These are phyloP conservation scores for thale cress (Arabidopsis thaliana) DNA, from an alignment of 345 rosid species.

Conservation along the genomic window TAIR10.1 NC_003070.9:10281001-10281500, in stretches of 20 bases:
- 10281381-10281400: background rate
- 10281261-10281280: background rate
- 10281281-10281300: constrained; percentile 5
- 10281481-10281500: background rate
- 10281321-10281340: constrained; percentile 10
- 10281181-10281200: constrained; percentile 6
- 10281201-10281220: background rate
- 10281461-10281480: background rate
- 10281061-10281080: constrained; percentile 55
- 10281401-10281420: background rate
- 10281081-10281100: constrained; percentile 63
- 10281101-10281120: constrained; percentile 34
- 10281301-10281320: background rate
- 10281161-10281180: background rate
- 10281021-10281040: constrained; percentile 61
- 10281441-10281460: background rate
- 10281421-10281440: constrained; percentile 3
- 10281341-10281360: background rate
- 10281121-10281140: constrained; percentile 19
- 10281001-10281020: constrained; percentile 67
- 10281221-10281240: background rate
- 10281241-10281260: constrained; percentile 9
- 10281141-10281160: background rate
- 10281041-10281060: constrained; percentile 43
- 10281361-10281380: background rate